These are phyloP conservation scores for Vaccinium darrowii DNA, from an alignment of 148 eudicot genomes.

Conservation along the genomic window DNA sequence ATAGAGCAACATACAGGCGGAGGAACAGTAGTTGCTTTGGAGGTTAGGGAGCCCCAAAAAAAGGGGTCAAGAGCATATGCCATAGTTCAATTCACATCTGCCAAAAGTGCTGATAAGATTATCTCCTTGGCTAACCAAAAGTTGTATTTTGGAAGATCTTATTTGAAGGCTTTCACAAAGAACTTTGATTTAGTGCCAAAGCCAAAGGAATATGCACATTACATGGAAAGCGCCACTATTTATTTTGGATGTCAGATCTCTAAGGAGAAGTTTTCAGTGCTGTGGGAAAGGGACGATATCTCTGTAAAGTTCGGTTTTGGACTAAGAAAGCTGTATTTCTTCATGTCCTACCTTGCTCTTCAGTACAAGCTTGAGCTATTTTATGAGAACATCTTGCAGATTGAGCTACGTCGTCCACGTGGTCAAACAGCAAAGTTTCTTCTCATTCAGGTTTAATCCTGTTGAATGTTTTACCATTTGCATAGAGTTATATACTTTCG, in stretches of 20 bases:
- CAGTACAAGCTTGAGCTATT: slow-evolving; percentile 29
- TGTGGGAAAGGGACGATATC: slow-evolving; percentile 15
- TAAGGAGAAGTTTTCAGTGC: slow-evolving; percentile 23
- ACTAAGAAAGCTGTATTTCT: slow-evolving; percentile 26
- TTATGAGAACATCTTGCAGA: slow-evolving; percentile 60
- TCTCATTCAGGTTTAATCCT: slow-evolving; percentile 48
- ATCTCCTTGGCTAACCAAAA: slow-evolving; percentile 23
- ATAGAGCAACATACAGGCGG: slow-evolving; percentile 35
- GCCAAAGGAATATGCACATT: slow-evolving; percentile 19
- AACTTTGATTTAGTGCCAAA: slow-evolving; percentile 13
- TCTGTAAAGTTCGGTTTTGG: slow-evolving; percentile 27
- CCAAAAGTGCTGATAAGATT: slow-evolving; percentile 24
- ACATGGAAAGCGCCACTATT: slow-evolving; percentile 16
- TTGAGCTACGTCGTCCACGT: slow-evolving; percentile 41
- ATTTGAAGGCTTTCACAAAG: slow-evolving; percentile 26
- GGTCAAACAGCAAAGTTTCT: slow-evolving; percentile 35
- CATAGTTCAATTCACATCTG: slow-evolving; percentile 37
- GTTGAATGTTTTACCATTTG: not conserved
- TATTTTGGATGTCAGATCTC: slow-evolving; percentile 24
- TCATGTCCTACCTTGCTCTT: slow-evolving; percentile 6
- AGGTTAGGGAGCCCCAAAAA: slow-evolving; percentile 33
- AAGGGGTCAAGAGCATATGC: slow-evolving; percentile 33
- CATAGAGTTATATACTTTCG: not conserved
- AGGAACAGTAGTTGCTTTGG: slow-evolving; percentile 44
- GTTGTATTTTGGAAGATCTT: slow-evolving; percentile 37